A percentile compares a stretch with the other conserved stretches of the same genome.
Evolutionary conservation across 345 rosid genomes (phyloP).

Genomic region (Populus simonii): DNA sequence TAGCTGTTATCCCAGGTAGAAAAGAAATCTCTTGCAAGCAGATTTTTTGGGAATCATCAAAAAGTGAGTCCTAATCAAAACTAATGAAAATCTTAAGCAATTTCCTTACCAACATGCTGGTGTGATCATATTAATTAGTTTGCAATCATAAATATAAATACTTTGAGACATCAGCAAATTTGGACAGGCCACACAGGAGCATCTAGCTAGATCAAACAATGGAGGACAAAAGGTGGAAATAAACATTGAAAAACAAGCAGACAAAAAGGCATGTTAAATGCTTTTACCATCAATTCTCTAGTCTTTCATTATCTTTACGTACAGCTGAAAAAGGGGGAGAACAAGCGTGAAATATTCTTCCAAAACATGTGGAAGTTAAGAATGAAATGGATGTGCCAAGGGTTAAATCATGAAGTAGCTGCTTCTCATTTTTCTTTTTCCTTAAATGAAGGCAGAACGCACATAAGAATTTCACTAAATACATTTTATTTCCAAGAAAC

Average conservation of each 20-base stretch:
- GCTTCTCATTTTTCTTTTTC: not conserved
- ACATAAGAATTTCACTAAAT: not conserved
- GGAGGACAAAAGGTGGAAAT: no score
- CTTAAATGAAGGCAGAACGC: not conserved
- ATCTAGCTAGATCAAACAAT: not conserved
- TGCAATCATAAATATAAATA: not conserved
- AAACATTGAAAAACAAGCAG: no score
- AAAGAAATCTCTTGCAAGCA: not conserved
- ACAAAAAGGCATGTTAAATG: no score
- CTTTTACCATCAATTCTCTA: not conserved
- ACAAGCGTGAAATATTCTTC: not conserved
- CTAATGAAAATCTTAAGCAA: not conserved
- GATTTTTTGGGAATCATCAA: no score
- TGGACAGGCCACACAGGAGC: not conserved
- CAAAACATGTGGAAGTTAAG: not conserved
- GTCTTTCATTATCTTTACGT: no score
- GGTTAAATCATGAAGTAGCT: not conserved
- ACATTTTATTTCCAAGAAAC: not conserved
- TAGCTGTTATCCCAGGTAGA: not conserved
- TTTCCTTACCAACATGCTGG: not conserved
- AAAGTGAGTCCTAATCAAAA: not conserved
- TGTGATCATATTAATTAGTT: not conserved
- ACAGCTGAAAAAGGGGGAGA: not conserved
- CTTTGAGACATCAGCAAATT: not conserved
- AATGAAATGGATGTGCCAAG: not conserved